Conservation (phyloP, 163 green algal genomes). For the Volvox carteri region DNA sequence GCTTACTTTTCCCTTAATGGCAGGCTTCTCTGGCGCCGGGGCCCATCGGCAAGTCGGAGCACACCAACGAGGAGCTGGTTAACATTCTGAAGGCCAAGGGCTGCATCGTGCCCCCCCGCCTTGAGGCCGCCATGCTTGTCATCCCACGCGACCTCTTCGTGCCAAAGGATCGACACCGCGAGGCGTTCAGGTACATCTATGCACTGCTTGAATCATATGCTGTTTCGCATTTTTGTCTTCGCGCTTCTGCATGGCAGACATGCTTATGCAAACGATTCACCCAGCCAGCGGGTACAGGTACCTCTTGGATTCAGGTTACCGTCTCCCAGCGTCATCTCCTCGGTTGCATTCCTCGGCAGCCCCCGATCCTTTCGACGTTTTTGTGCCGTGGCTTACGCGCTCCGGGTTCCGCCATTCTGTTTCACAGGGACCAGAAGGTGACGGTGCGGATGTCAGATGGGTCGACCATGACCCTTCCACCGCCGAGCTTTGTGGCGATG, state of each 20-base stretch:
- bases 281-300: too few relatives aligned
- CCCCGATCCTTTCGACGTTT: too few relatives aligned
- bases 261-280: too few relatives aligned
- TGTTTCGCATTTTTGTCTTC: too few relatives aligned
- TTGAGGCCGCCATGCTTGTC: slow-evolving; percentile 74
- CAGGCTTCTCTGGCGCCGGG: slow-evolving; percentile 59
- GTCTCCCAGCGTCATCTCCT: too few relatives aligned
- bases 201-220: too few relatives aligned
- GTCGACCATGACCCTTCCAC: slow-evolving; percentile 74
- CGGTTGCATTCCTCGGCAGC: too few relatives aligned
- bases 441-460: slow-evolving; percentile 76
- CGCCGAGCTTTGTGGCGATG: slow-evolving; percentile 75
- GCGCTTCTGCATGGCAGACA: too few relatives aligned
- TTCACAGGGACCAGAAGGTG: slow-evolving; percentile 74
- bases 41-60: slow-evolving; percentile 74
- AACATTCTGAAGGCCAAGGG: slow-evolving; percentile 78
- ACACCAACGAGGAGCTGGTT: slow-evolving; percentile 80
- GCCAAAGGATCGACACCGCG: slow-evolving; percentile 69
- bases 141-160: slow-evolving; percentile 77
- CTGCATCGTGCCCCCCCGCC: slow-evolving; percentile 58
- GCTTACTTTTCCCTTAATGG: background rate
- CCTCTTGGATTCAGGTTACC: too few relatives aligned
- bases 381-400: too few relatives aligned
- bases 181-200: slow-evolving; percentile 67
- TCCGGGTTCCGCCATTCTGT: too few relatives aligned